These are phyloP conservation scores for Fusarium scirpi DNA, from an alignment of 2,329 filamentous ascomycete genomes.

Conservation along the genomic window DNA sequence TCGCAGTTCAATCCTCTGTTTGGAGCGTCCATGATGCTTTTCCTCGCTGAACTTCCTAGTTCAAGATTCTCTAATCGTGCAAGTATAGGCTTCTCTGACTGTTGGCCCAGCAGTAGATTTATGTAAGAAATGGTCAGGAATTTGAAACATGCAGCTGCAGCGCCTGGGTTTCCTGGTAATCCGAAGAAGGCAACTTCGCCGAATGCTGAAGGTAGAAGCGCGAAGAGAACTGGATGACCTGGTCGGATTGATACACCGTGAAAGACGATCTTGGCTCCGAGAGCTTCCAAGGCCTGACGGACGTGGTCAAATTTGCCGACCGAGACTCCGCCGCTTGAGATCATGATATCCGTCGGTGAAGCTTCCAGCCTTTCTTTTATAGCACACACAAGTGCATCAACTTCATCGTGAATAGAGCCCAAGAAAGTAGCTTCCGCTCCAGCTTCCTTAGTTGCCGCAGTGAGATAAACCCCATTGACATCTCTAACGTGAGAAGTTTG, in stretches of 20 bases:
- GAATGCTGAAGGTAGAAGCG: accelerated
- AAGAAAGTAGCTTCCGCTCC: background rate
- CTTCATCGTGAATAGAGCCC: background rate
- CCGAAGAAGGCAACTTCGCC: background rate
- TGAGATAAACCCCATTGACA: background rate
- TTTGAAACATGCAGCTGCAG: background rate
- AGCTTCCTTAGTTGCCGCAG: background rate
- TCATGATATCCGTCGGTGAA: background rate
- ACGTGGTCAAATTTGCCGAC: background rate
- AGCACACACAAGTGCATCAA: background rate
- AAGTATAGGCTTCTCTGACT: accelerated
- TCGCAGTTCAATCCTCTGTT: background rate
- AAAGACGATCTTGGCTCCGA: background rate
- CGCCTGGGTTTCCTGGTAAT: background rate
- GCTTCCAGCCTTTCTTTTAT: background rate
- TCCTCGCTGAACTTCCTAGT: background rate
- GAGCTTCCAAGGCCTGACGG: background rate
- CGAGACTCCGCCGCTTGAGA: background rate
- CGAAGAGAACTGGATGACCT: background rate
- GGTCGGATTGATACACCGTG: background rate
- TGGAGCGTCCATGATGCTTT: background rate
- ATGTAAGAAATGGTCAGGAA: background rate
- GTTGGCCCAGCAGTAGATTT: accelerated
- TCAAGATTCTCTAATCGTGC: background rate
- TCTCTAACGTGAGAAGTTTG: background rate